phyloP scores from a whole-genome alignment of 169 alveolate genomes.

The Eimeria sp. region DNA sequence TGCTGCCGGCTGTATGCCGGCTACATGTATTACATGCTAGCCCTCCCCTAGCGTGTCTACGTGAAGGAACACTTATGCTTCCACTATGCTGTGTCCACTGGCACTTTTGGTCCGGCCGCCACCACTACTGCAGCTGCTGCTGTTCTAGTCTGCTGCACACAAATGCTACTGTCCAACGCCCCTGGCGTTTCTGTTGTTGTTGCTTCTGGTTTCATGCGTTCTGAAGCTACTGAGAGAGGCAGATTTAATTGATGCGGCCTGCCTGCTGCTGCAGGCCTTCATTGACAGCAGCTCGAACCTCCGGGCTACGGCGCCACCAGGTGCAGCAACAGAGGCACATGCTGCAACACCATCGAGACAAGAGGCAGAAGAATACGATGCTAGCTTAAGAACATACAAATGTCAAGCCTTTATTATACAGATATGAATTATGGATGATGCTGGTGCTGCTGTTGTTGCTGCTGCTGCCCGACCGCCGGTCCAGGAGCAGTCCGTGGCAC shows the following conservation, averaged over 20 bases:
- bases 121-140: neutral
- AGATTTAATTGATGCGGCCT: neutral
- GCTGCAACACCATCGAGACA: neutral
- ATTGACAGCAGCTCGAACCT: neutral
- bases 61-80: neutral
- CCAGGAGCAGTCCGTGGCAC: neutral
- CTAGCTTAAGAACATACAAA: neutral
- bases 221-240: neutral
- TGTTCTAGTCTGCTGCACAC: neutral
- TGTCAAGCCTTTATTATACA: neutral
- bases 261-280: neutral
- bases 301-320: neutral
- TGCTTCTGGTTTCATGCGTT: neutral
- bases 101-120: too few species aligned
- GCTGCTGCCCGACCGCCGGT: neutral
- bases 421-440: neutral
- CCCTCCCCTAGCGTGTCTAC: neutral
- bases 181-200: slow-evolving; percentile 30
- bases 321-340: neutral
- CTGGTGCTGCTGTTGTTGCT: neutral
- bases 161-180: neutral
- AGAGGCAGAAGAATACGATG: neutral
- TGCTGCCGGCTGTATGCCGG: neutral
- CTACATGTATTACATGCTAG: neutral
- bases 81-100: neutral